Base-by-base conservation (phyloP, 2,329 filamentous ascomycete species). In the Penicillium italicum region DNA sequence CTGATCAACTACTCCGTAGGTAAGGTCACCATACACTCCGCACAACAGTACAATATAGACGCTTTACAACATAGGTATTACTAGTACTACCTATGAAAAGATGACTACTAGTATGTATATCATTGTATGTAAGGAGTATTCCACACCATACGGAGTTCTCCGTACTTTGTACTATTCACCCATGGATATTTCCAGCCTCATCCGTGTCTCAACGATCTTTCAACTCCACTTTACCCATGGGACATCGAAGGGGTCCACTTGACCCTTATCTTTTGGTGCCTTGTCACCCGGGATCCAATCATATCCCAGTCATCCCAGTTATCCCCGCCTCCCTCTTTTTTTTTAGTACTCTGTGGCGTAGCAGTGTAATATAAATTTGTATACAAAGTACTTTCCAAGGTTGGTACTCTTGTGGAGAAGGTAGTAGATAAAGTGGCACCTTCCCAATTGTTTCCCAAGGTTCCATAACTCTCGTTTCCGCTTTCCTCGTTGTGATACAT, bases 381-480 rank as follows among this genome's bases (percentile, higher is more conserved):
- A n/a, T n/a, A n/a, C n/a, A n/a, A n/a, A n/a, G n/a, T n/a, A n/a
- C n/a, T n/a, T n/a, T n/a, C n/a, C n/a, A n/a, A n/a, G n/a, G n/a
- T n/a, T n/a, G n/a, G n/a, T n/a, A n/a, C n/a, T n/a, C n/a, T 22
- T 22, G 26, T 40, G 18, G 24, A 38, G 36, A 22, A 26, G 14
- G 34, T 11, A 41, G n/a, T 37, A 51, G 38, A 50, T 50, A 50
- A 48, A 38, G 26, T 24, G 33, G 31, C 22, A 26, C 38, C 31
- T 43, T 43, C 33, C 46, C 46, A 26, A 30, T 53, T 28, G 26
- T 43, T 50, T 40, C 46, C 36, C 18, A 41, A 26, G 16, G 40
- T 26, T 42, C 16, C 14, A n/a, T 10, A 16, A 45, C 46, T 34
- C 54, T 59, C 56, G 42, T 49, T 68, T 56, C 63, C 60, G 53